Percentiles rank a stretch among this genome's conserved stretches.
These are phyloP conservation scores for Globisporangium barbulae DNA, from an alignment of 352 stramenopile species.

Conservation along the genomic window DNA sequence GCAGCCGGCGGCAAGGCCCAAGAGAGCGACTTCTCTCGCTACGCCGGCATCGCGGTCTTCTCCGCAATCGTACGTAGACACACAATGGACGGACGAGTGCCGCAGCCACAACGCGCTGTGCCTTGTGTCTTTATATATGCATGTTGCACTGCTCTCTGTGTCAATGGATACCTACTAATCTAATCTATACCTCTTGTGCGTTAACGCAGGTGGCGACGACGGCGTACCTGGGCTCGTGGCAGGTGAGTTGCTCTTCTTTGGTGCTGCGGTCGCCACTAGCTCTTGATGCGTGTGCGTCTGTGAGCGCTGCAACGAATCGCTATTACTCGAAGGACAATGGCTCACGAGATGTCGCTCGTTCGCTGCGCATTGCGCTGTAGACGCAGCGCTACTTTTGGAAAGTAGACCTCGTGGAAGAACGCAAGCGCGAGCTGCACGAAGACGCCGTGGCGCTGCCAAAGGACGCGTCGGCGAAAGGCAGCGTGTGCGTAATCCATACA, in stretches of 20 bases:
- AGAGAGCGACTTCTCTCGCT: conserved; percentile 74
- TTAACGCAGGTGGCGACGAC: conserved; percentile 55
- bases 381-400: conserved; percentile 90
- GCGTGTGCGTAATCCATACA: conserved; percentile 32
- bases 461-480: conserved; percentile 50
- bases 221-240: conserved; percentile 74
- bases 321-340: no score
- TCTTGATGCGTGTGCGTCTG: no score
- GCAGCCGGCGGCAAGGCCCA: conserved; percentile 8
- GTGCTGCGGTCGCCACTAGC: no score
- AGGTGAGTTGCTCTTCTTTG: conserved; percentile 31
- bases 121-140: no score
- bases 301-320: no score
- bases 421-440: conserved; percentile 69
- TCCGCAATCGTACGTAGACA: conserved; percentile 55
- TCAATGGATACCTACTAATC: not conserved
- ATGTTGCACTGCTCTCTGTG: no score
- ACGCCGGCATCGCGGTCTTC: conserved; percentile 85
- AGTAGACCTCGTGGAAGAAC: conserved; percentile 80
- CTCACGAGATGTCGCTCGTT: not conserved
- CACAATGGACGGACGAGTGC: not conserved
- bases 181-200: not conserved
- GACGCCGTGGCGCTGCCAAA: conserved; percentile 58
- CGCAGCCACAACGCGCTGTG: no score
- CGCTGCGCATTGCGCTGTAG: conserved; percentile 21